These are phyloP conservation scores for Dothiorella sarmentorum DNA, from an alignment of 2,329 filamentous ascomycete genomes.

Conservation along the genomic window DNA sequence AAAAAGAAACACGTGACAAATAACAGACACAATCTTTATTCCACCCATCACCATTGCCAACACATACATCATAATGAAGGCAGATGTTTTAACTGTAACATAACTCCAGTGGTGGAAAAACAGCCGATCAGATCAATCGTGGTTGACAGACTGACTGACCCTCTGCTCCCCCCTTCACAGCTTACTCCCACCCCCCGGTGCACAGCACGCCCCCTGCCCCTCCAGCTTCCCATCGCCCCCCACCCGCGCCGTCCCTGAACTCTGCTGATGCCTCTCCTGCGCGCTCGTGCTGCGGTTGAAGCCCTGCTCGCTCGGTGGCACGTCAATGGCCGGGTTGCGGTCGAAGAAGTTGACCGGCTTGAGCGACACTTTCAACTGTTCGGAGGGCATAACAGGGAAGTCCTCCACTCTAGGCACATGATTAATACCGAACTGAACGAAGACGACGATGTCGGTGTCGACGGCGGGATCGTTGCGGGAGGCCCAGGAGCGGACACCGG, in stretches of 20 bases:
- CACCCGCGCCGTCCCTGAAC: conserved; percentile 15
- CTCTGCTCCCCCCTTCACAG: neutral
- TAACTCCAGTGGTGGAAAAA: too few species aligned
- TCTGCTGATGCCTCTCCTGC: conserved; percentile 31
- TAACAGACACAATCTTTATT: too few species aligned
- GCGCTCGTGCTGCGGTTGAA: conserved; percentile 43
- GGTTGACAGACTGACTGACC: too few species aligned
- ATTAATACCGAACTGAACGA: conserved; percentile 57
- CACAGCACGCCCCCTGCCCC: neutral
- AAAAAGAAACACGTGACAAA: too few species aligned
- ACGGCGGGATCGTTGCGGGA: conserved; percentile 52
- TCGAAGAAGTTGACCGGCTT: conserved; percentile 59
- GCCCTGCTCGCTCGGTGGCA: conserved; percentile 50
- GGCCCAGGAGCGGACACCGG: conserved; percentile 48
- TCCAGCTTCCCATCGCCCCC: neutral
- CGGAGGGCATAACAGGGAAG: conserved; percentile 58
- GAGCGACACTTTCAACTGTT: conserved; percentile 55
- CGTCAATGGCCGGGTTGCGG: conserved; percentile 58
- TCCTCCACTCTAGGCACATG: conserved; percentile 56
- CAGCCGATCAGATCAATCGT: too few species aligned
- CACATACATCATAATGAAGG: too few species aligned
- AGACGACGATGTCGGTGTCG: conserved; percentile 56
- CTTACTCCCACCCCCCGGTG: conserved; percentile 10
- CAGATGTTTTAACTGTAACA: too few species aligned
- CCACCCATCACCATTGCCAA: too few species aligned